phyloP scores from a whole-genome alignment of 108 stramenopile species.

The Skeletonema costatum region DNA sequence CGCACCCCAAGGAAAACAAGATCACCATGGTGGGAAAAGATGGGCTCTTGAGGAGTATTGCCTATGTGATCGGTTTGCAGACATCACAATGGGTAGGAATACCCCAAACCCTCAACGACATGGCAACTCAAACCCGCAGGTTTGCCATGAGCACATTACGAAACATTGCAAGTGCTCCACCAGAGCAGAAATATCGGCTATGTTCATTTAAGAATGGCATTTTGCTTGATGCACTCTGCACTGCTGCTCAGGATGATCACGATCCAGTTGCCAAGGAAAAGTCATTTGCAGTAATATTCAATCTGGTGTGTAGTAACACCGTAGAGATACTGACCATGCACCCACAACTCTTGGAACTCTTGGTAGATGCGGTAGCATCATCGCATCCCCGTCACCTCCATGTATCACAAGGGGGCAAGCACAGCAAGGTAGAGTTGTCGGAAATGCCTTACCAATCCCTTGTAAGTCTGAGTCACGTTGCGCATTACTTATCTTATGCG shows the following conservation, averaged over 20 bases:
- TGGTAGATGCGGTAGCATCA: not conserved
- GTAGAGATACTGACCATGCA: not conserved
- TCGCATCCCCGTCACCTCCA: not conserved
- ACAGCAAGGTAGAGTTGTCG: not conserved
- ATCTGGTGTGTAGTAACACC: not conserved
- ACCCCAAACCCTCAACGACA: not conserved
- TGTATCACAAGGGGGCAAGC: not conserved
- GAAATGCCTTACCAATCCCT: constrained; percentile 2
- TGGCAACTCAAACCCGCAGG: not conserved
- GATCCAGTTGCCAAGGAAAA: constrained; percentile 2
- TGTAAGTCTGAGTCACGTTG: not conserved
- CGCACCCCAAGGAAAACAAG: not conserved
- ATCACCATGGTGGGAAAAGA: constrained; percentile 3
- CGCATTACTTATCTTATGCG: not conserved
- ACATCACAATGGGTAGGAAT: not conserved
- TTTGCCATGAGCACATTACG: constrained; percentile 1
- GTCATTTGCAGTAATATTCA: not conserved
- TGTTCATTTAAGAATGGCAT: not conserved
- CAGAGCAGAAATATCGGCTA: not conserved
- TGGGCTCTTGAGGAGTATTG: not conserved
- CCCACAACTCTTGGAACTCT: not conserved
- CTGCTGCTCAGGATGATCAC: not conserved
- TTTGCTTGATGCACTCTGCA: not conserved
- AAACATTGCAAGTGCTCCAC: not conserved
- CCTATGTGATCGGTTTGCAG: not conserved